Evolutionary conservation across 176 grass and related monocot species (phyloP).

Genomic region (Triticum urartu): DNA sequence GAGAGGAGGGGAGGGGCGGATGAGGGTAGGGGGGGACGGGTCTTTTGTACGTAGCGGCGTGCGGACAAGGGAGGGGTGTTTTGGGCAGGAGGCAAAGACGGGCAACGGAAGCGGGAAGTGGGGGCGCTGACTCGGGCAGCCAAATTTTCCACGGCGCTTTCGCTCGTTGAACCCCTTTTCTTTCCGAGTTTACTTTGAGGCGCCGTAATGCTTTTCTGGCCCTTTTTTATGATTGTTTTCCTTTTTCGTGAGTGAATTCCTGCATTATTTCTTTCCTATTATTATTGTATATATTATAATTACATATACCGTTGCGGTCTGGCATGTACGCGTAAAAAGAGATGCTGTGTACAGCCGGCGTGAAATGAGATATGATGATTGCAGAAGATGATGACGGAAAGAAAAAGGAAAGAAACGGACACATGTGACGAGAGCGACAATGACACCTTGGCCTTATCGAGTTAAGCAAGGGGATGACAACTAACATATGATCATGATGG

Average conservation of each 20-base stretch:
- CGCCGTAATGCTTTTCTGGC: slow-evolving; percentile 1
- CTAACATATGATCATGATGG: no score
- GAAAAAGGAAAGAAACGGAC: not conserved
- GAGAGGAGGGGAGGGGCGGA: slow-evolving; percentile 12
- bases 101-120: slow-evolving; percentile 30
- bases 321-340: not conserved
- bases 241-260: not conserved
- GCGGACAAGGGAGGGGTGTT: slow-evolving; percentile 22
- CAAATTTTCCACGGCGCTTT: not conserved
- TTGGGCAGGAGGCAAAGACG: slow-evolving; percentile 14
- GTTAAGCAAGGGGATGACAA: not conserved
- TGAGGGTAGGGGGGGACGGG: slow-evolving; percentile 2
- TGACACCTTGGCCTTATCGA: not conserved
- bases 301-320: not conserved
- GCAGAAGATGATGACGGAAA: no score
- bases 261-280: not conserved
- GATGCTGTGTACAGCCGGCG: not conserved
- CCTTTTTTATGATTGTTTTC: not conserved
- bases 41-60: slow-evolving; percentile 28
- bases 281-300: no score
- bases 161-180: not conserved
- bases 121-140: slow-evolving; percentile 24
- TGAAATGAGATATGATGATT: not conserved
- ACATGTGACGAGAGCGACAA: not conserved
- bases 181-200: slow-evolving; percentile 39